A percentile compares a stretch with the other conserved stretches of the same genome.
Evolutionary conservation across 2,329 filamentous ascomycete genomes (phyloP).

Genomic region (Stemphylium lycopersici): DNA sequence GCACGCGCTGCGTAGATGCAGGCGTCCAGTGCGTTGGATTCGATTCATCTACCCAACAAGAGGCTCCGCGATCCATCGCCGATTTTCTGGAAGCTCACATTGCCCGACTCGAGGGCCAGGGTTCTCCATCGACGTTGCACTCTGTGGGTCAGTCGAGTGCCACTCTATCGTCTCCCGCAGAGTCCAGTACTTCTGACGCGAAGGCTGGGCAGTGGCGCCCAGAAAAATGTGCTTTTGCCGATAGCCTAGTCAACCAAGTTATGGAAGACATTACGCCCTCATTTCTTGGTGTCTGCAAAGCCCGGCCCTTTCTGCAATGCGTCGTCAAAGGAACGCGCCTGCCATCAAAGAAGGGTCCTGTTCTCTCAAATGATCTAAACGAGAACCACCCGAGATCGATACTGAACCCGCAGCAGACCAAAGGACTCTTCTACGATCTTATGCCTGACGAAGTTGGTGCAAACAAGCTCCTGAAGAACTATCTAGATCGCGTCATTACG

Average conservation of each 20-base stretch:
- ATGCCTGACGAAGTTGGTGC: slow-evolving; percentile 41
- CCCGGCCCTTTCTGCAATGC: slow-evolving; percentile 41
- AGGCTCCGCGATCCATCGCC: slow-evolving; percentile 43
- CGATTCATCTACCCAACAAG: slow-evolving; percentile 42
- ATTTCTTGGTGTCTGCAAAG: slow-evolving; percentile 45
- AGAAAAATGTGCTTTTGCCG: slow-evolving; percentile 39
- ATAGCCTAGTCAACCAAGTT: slow-evolving; percentile 41
- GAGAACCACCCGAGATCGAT: slow-evolving; percentile 47
- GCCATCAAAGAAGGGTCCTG: slow-evolving; percentile 43
- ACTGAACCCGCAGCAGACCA: slow-evolving; percentile 43
- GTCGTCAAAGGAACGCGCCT: slow-evolving; percentile 45
- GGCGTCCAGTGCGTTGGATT: slow-evolving; percentile 43
- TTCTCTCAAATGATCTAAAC: slow-evolving; percentile 43
- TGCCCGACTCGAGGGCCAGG: slow-evolving; percentile 30
- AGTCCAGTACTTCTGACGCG: slow-evolving; percentile 31
- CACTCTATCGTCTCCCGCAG: slow-evolving; percentile 34
- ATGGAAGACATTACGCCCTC: slow-evolving; percentile 46
- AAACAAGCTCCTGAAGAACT: slow-evolving; percentile 41
- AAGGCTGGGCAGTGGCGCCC: slow-evolving; percentile 13
- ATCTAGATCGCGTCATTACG: slow-evolving; percentile 43
- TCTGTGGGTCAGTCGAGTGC: slow-evolving; percentile 21
- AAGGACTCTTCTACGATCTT: slow-evolving; percentile 31
- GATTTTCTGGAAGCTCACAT: slow-evolving; percentile 44
- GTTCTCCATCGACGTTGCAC: slow-evolving; percentile 21
- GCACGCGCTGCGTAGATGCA: slow-evolving; percentile 42